These are phyloP conservation scores for Barnettozyma salicaria DNA, from an alignment of 805 yeast genomes.

Conservation along the genomic window DNA sequence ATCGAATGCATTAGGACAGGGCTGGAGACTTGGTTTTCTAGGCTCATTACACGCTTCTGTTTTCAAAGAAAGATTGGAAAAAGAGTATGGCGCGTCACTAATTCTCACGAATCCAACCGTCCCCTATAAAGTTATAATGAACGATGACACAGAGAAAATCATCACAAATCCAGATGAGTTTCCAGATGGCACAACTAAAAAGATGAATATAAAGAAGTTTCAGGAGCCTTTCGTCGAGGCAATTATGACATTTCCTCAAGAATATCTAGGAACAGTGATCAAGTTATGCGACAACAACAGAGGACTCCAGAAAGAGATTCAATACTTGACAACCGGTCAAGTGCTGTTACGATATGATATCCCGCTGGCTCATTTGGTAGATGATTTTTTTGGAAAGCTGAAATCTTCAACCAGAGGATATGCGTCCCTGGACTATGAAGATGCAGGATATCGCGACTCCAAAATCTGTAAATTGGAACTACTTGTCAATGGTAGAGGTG, in stretches of 20 bases:
- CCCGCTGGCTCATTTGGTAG: conserved; percentile 87
- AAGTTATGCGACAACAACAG: conserved; percentile 78
- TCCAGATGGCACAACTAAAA: conserved; percentile 49
- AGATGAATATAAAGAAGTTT: conserved; percentile 41
- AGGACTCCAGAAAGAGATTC: conserved; percentile 76
- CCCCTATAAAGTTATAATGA: conserved; percentile 73
- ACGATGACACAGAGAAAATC: conserved; percentile 55
- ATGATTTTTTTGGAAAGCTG: conserved; percentile 90
- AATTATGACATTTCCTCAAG: conserved; percentile 84
- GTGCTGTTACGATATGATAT: conserved; percentile 71
- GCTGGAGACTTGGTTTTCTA: conserved; percentile 93
- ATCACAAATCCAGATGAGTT: conserved; percentile 91
- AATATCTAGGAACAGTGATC: conserved; percentile 82
- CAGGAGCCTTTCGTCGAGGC: conserved; percentile 91
- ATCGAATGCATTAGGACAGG: conserved; percentile 91
- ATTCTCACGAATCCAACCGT: conserved; percentile 95
- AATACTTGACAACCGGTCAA: conserved; percentile 74
- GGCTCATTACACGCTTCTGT: conserved; percentile 96
- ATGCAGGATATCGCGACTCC: conserved; percentile 75
- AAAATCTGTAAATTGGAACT: conserved; percentile 85
- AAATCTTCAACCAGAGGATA: conserved; percentile 88
- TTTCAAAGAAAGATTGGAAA: conserved; percentile 83
- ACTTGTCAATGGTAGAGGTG: conserved; percentile 79
- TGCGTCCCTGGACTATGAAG: conserved; percentile 93
- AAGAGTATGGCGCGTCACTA: conserved; percentile 88